Base-by-base conservation (phyloP, 352 stramenopile species). In the Elongisporangium anandrum region DNA sequence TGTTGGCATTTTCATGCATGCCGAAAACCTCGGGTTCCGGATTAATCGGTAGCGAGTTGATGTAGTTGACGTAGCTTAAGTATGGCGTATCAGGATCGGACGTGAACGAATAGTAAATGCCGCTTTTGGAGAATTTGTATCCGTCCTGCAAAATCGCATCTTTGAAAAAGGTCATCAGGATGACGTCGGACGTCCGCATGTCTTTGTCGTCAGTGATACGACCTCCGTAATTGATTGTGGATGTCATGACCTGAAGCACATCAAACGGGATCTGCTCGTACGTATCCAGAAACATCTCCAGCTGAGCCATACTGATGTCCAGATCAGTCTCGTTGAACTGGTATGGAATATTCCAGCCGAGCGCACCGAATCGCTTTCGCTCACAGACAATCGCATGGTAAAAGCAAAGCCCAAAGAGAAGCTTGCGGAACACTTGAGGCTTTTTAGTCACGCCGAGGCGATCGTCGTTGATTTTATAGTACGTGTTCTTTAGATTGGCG, bases 301-400 rank as follows among this genome's bases (percentile, higher is more conserved):
- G 74, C 56, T 94, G 84, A 5, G 85, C 81, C 16, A 87, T 75
- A 22, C 80, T 88, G 45, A 98, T 96, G 50, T 97, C 88, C 29
- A 98, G 74, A 66, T 99, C 95, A 0, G 95, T 98, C 51, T 98
- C 92, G 62, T 99, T 99, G 65, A 99, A 99, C 58, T 97, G 90
- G 76, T 99, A 99, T 13, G 94, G 93, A 29, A 98, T 98, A 65
- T 99, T 99, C 95, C 95, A 99, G 17, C 95, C 95, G 6, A 99
- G 64, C 3, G 95, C 87, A 2, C 95, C 95, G 57, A 99, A 99
- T 17, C 96, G 90, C 65, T 97, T 92, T 53, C 95, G 87, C 77
- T 99, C 95, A 64, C 97, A 95, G 41, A 97, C 85, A 19, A 94
- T 77, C 5, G 94, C 94, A 55, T 97, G 91, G 72, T 88, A 96